A percentile compares a stretch with the other conserved stretches of the same genome.
Conservation (phyloP, 176 grass and related monocot species). For the Saccharum officinarum region DNA sequence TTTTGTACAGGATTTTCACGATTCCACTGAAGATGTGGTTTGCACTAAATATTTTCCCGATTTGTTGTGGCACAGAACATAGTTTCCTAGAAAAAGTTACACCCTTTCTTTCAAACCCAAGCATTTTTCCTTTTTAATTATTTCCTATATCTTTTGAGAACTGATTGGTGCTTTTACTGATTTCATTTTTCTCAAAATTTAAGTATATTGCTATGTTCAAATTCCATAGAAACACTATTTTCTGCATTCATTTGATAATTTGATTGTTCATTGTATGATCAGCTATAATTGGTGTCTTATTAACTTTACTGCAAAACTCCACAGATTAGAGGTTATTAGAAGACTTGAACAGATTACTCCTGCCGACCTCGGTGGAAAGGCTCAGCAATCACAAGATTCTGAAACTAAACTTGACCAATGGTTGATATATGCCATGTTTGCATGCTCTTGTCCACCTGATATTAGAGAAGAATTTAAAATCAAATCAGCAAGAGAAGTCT, state of each 20-base stretch:
- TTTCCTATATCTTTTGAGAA: neutral
- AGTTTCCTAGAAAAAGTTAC: neutral
- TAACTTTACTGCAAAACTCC: slow-evolving; percentile 32
- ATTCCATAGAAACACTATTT: neutral
- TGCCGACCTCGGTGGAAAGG: slow-evolving; percentile 87
- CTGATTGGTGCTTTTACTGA: neutral
- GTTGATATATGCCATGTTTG: slow-evolving; percentile 98
- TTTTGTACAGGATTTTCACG: neutral
- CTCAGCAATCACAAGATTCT: slow-evolving; percentile 76
- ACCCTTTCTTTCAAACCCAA: slow-evolving; percentile 2
- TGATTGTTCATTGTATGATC: neutral
- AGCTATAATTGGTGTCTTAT: slow-evolving; percentile 7
- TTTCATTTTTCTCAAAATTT: slow-evolving; percentile 2
- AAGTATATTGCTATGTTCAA: neutral
- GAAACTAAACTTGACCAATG: slow-evolving; percentile 94
- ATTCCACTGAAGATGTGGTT: neutral
- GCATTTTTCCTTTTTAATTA: neutral
- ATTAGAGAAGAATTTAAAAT: slow-evolving; percentile 59
- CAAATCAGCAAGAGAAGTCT: slow-evolving; percentile 81
- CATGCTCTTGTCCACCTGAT: slow-evolving; percentile 83
- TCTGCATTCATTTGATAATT: slow-evolving; percentile 25
- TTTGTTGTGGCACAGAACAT: neutral
- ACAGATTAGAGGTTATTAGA: slow-evolving; percentile 79
- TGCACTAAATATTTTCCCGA: neutral
- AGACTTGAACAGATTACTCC: slow-evolving; percentile 92